Conservation (phyloP, 192 early-diverging fungal species). For the Spizellomyces sp. region DNA sequence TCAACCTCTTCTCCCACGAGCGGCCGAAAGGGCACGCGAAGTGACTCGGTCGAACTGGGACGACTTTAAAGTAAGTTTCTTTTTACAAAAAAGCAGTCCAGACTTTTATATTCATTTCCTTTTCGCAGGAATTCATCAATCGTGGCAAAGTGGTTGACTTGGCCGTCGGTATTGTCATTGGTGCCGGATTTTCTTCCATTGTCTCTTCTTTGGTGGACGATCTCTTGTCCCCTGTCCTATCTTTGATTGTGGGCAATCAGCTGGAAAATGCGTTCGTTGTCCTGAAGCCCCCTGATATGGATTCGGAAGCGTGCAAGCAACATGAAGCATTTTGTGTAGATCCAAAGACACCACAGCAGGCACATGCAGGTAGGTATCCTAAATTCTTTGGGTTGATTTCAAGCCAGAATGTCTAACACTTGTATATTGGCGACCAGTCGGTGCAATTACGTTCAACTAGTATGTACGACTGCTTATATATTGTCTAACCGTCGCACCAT, state of each 20-base stretch:
- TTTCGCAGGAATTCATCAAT: slow-evolving; percentile 5
- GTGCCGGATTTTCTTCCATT: slow-evolving; percentile 48
- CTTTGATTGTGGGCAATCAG: slow-evolving; percentile 51
- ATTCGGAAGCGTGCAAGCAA: slow-evolving; percentile 11
- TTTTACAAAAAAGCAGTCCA: too few relatives aligned
- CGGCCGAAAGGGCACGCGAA: not conserved
- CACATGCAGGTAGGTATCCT: slow-evolving; percentile 13
- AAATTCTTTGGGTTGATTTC: not conserved
- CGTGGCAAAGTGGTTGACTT: slow-evolving; percentile 67
- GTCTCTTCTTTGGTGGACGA: slow-evolving; percentile 51
- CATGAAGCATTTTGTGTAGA: slow-evolving; percentile 2
- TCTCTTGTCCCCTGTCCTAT: slow-evolving; percentile 59
- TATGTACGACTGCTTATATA: not conserved
- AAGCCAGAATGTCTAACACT: not conserved
- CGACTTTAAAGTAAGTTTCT: slow-evolving; percentile 10
- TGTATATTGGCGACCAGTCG: slow-evolving; percentile 7
- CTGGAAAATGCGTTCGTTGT: slow-evolving; percentile 48
- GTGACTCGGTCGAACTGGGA: slow-evolving; percentile 15
- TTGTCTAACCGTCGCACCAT: not conserved
- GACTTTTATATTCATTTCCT: too few relatives aligned
- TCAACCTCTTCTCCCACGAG: slow-evolving; percentile 19
- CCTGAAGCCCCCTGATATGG: slow-evolving; percentile 12
- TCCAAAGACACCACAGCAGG: slow-evolving; percentile 19
- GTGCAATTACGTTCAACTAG: slow-evolving; percentile 38
- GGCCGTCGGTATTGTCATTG: slow-evolving; percentile 70